Base-by-base conservation (phyloP, 2,329 filamentous ascomycete genomes). In the Clarireedia monteithiana region DNA sequence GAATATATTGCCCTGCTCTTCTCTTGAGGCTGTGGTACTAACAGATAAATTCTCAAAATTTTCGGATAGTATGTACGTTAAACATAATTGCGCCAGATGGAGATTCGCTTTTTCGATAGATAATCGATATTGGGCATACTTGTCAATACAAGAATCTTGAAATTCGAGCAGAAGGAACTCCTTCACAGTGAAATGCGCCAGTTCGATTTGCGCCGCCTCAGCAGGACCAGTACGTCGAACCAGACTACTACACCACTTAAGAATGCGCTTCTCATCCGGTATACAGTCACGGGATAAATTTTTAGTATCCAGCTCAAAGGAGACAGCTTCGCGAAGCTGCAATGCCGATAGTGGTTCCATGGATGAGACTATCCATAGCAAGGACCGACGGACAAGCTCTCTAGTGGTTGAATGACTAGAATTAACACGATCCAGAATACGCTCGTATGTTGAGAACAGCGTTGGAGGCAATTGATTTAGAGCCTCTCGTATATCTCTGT, bases 101-200 rank as follows among this genome's bases (percentile, higher is more conserved):
- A 4, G 15, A 1, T 15, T 40, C 0, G 1, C 36, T 17, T 1
- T 20, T 20, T 17, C 15, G n/a, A 17, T 23, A 17, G 38, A 30
- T 0, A 24, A 5, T 15, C 38, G 49, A n/a, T 42, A 51, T 3
- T 0, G 14, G 15, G n/a, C 0, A 7, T 51, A 34, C 2, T 4
- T 15, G n/a, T 34, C 38, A 30, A 42, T 1, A 7, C 4, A 6
- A 6, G 17, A 17, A 17, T 17, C 17, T 17, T 34, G 24, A 26
- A 58, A 40, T 27, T 47, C 42, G 4, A 38, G 34, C 2, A 45
- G 6, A 34, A 67, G 51, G 46, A 62, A 66, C 42, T 66, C 63
- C 36, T 62, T 46, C 14, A 67, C 65, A 17, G 60, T 66, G 39
- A 66, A 67, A 49, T 66, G 63, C 14, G 65, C 61, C 9, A 67